Percentiles rank a stretch among this genome's conserved stretches.
Conservation (phyloP, 805 yeast genomes). For the Cyberlindnera euphorbiae region DNA sequence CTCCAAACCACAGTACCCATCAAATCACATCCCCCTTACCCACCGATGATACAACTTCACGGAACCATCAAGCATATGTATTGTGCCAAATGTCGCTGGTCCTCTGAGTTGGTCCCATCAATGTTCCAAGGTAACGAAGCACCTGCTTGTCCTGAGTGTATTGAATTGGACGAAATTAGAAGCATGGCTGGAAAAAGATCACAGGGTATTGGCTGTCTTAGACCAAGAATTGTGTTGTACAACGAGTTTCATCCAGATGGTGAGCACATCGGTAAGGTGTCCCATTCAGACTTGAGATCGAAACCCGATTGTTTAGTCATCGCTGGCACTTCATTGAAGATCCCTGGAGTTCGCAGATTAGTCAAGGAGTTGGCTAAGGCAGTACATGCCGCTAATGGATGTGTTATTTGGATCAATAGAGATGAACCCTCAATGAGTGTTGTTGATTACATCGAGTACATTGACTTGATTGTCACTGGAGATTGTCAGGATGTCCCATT, state of each 20-base stretch:
- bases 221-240: slow-evolving; percentile 67
- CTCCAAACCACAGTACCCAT: slow-evolving; percentile 49
- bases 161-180: slow-evolving; percentile 52
- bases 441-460: slow-evolving; percentile 43
- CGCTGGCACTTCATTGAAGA: slow-evolving; percentile 81
- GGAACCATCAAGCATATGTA: slow-evolving; percentile 71
- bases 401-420: slow-evolving; percentile 56
- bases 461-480: slow-evolving; percentile 58
- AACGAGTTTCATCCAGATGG: slow-evolving; percentile 84
- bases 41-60: slow-evolving; percentile 73
- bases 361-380: slow-evolving; percentile 56
- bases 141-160: slow-evolving; percentile 65
- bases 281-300: slow-evolving; percentile 57
- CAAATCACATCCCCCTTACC: slow-evolving; percentile 38
- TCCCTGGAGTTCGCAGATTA: slow-evolving; percentile 64
- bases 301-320: slow-evolving; percentile 76
- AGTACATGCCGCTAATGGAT: slow-evolving; percentile 53
- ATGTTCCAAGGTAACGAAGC: slow-evolving; percentile 40
- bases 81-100: slow-evolving; percentile 71
- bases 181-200: slow-evolving; percentile 57
- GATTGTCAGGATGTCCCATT: slow-evolving; percentile 57
- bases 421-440: slow-evolving; percentile 50
- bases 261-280: slow-evolving; percentile 74
- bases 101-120: slow-evolving; percentile 46
- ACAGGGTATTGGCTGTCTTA: slow-evolving; percentile 55